Percentiles rank a stretch among this genome's conserved stretches.
Evolutionary conservation across 2,329 filamentous ascomycete genomes (phyloP).

Genomic region (Verticillium longisporum): DNA sequence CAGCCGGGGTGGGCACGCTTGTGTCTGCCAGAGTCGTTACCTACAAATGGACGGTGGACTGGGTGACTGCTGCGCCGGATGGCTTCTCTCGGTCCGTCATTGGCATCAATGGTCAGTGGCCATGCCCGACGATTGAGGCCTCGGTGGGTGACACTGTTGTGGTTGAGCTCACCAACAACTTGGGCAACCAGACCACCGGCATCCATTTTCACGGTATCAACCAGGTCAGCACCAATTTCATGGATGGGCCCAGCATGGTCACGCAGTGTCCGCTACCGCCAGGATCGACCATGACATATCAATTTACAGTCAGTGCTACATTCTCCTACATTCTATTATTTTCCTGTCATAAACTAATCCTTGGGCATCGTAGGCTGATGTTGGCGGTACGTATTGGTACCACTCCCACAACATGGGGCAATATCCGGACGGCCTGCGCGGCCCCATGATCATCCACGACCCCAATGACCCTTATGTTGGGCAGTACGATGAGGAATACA

Average conservation of each 20-base stretch:
- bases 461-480: constrained; percentile 43
- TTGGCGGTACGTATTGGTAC: constrained; percentile 41
- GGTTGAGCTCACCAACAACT: constrained; percentile 40
- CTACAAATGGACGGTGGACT: constrained; percentile 31
- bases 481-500: constrained; percentile 51
- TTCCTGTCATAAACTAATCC: not conserved
- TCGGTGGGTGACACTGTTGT: constrained; percentile 42
- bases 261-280: constrained; percentile 50
- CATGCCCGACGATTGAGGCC: constrained; percentile 48
- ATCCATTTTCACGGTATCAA: constrained; percentile 54
- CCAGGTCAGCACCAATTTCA: constrained; percentile 43
- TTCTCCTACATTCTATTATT: not conserved
- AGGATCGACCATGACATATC: constrained; percentile 44
- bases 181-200: constrained; percentile 46
- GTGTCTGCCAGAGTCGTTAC: constrained; percentile 22
- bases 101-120: constrained; percentile 57
- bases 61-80: constrained; percentile 30
- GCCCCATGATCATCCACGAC: constrained; percentile 54
- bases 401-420: constrained; percentile 60
- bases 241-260: constrained; percentile 51
- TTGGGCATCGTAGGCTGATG: constrained; percentile 22
- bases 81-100: constrained; percentile 28
- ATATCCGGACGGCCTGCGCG: constrained; percentile 62
- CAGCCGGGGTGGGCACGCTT: not conserved
- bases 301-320: constrained; percentile 33